A percentile compares a stretch with the other conserved stretches of the same genome.
These are phyloP conservation scores for Cornus florida DNA, from an alignment of 148 eudicot genomes.

Conservation along the genomic window DNA sequence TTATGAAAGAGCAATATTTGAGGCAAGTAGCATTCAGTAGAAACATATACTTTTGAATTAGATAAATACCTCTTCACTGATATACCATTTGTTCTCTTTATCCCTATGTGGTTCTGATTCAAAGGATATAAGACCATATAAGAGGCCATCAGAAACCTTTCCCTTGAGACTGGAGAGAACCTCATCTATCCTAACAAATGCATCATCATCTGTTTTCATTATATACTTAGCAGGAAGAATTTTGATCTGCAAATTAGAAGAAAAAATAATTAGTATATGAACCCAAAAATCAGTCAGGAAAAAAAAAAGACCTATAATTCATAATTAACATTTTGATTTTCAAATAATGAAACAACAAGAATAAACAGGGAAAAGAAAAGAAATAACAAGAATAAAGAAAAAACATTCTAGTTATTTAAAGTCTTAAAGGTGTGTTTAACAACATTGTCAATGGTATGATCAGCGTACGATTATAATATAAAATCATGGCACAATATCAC, in stretches of 20 bases:
- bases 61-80: constrained; percentile 65
- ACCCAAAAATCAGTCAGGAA: not conserved
- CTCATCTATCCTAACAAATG: constrained; percentile 89
- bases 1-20: not conserved
- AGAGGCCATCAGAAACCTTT: constrained; percentile 57
- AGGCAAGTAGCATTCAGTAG: not conserved
- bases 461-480: not conserved
- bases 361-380: too few relatives aligned
- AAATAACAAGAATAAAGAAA: too few relatives aligned
- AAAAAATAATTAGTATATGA: not conserved
- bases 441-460: not conserved
- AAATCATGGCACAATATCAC: not conserved
- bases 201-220: constrained; percentile 95
- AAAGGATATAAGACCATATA: constrained; percentile 77
- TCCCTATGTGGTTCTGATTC: constrained; percentile 81
- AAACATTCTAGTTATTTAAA: too few relatives aligned
- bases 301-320: not conserved
- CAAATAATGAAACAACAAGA: not conserved
- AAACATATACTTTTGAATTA: not conserved
- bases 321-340: too few relatives aligned
- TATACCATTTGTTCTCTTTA: constrained; percentile 84
- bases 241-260: constrained; percentile 58
- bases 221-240: constrained; percentile 78
- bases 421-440: not conserved
- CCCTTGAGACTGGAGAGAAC: constrained; percentile 68